Evolutionary conservation across 1,284 basidiomycete species (phyloP), one percentile per base, ranked within the genome.

Genomic region (Pseudomicrostroma phylloplanum): DNA sequence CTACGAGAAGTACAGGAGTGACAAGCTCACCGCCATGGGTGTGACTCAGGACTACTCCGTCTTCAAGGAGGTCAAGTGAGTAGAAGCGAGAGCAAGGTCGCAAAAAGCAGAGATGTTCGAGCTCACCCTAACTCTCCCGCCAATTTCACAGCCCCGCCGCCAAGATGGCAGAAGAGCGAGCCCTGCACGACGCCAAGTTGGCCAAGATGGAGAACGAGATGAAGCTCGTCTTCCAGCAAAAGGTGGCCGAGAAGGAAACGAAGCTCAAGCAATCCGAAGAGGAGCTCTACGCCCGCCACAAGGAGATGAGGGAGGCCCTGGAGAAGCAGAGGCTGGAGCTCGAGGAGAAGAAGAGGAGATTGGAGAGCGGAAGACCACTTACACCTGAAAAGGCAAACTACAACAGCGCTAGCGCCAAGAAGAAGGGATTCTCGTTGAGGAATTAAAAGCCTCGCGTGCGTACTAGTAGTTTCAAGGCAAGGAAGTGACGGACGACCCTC

Each of bases 301-400:
- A 75, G 55, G 75, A 78, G 68, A 78, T 78, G 76, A 67, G 74
- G 56, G 72, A 76, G 58, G 74, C 77, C 19, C 84, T 98, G 74
- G 96, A 98, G 83, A 97, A 94, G 84, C 94, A 98, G 81, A 86
- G 92, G 72, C 78, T 84, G 67, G 94, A 98, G 78, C 84, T 98
- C 73, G 94, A 98, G 82, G 94, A 97, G 80, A 96, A 96, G 88
- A 97, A 96, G 87, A 87, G 89, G 78, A 87, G 89, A 77, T 86
- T 97, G 80, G 94, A 97, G 83, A 89, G 87, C 73, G 93, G 71
- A 46, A 64, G 69, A 39, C 72, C 73, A 26, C 59, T 76, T 36
- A 97, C 93, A 55, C 94, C 93, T 41, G 93, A 96, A 83, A 94
- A 94, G 85, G 80, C 68, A 4, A 54, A 53, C n/a, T 63, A 56